Conservation (phyloP, 2,329 filamentous ascomycete species). For the Arthrobotrys megalospora region DNA sequence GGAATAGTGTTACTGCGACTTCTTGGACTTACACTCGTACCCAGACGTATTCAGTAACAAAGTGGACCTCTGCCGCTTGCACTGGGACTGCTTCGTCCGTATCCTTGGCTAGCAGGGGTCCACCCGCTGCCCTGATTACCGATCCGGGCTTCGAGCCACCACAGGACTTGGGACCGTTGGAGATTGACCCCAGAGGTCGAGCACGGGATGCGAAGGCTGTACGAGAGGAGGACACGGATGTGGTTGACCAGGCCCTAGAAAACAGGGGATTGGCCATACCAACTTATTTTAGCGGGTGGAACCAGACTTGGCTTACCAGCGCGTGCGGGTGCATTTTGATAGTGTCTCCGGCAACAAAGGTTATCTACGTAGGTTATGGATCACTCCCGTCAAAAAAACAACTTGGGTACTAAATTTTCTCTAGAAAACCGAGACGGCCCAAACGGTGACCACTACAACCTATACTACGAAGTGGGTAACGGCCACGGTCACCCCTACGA, state of each 20-base stretch:
- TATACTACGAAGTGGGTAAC: no score
- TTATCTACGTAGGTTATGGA: neutral
- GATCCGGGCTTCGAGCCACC: no score
- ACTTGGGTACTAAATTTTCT: neutral
- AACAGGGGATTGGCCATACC: neutral
- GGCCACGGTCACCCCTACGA: neutral
- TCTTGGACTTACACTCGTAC: neutral
- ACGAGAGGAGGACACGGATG: no score
- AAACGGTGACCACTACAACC: neutral
- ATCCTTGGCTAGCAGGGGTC: neutral
- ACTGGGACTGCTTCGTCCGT: neutral
- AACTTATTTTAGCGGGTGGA: slow-evolving; percentile 1
- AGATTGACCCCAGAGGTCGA: no score
- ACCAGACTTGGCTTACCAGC: neutral
- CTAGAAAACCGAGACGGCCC: neutral
- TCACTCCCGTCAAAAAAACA: neutral
- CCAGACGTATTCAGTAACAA: neutral
- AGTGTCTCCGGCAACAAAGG: neutral
- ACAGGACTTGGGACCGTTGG: no score
- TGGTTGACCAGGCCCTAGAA: neutral
- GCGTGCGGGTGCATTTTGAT: neutral
- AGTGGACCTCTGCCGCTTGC: neutral
- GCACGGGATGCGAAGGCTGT: no score
- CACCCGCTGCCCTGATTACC: no score
- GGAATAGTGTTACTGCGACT: neutral